Evolutionary conservation across 768 basidiomycete genomes (phyloP).

Genomic region (Leccinum obscurum): DNA sequence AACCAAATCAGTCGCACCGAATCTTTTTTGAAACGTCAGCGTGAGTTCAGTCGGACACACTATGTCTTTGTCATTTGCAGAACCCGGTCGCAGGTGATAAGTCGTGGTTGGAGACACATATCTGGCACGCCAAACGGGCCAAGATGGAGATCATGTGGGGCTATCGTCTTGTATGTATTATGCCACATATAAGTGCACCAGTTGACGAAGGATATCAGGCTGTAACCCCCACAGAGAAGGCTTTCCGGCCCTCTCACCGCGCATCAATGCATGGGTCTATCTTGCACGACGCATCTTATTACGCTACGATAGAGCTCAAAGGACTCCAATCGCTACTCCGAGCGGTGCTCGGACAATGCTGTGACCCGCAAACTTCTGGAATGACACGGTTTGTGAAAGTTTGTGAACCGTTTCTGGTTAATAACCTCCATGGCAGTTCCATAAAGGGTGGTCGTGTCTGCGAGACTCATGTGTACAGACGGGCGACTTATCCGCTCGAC

Average conservation of each 20-base stretch:
- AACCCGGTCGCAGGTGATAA: conserved; percentile 61
- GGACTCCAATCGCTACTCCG: conserved; percentile 61
- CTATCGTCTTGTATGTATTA: conserved; percentile 65
- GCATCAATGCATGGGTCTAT: conserved; percentile 85
- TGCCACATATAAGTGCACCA: background rate
- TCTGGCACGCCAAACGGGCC: conserved; percentile 99
- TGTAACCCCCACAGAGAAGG: conserved; percentile 84
- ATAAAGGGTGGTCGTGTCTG: conserved; percentile 63
- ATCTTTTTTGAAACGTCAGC: conserved; percentile 67
- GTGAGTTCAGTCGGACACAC: conserved; percentile 40
- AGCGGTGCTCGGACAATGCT: conserved; percentile 50
- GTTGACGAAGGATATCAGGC: conserved; percentile 47
- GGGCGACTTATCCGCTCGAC: conserved; percentile 61
- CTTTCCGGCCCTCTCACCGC: conserved; percentile 88
- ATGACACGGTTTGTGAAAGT: conserved; percentile 51
- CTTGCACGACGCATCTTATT: conserved; percentile 89
- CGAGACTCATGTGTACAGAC: conserved; percentile 67
- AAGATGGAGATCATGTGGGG: conserved; percentile 94
- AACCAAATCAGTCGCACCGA: conserved; percentile 61
- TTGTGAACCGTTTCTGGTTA: background rate
- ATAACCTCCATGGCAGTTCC: conserved; percentile 45
- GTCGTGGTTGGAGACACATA: conserved; percentile 92
- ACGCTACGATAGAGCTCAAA: conserved; percentile 68
- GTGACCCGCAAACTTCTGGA: conserved; percentile 67
- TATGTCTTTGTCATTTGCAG: background rate